phyloP scores from a whole-genome alignment of 1,284 basidiomycete species.

The Coniferiporia weirii region DNA sequence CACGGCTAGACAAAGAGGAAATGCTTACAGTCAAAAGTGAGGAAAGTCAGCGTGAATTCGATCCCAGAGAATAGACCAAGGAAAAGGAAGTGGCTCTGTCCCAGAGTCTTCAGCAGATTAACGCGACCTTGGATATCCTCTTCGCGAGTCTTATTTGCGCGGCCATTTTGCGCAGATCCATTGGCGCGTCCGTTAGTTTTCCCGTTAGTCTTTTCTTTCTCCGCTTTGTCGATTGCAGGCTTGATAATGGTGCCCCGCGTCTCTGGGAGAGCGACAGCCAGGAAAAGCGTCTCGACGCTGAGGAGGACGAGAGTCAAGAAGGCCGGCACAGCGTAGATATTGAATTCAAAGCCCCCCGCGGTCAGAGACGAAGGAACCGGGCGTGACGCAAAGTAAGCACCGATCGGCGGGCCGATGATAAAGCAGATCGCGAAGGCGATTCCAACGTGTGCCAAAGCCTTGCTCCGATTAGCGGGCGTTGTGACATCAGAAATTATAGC shows the following conservation, averaged over 20 bases:
- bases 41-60: conserved; percentile 88
- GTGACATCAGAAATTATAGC: conserved; percentile 89
- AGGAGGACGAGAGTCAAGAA: conserved; percentile 70
- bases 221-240: conserved; percentile 22
- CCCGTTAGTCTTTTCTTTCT: conserved; percentile 22
- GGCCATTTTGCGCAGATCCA: conserved; percentile 14
- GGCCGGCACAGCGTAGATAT: conserved; percentile 84
- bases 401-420: conserved; percentile 78
- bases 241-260: conserved; percentile 49
- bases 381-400: conserved; percentile 73
- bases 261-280: conserved; percentile 71
- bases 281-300: conserved; percentile 64
- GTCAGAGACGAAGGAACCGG: conserved; percentile 56
- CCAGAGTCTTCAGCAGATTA: conserved; percentile 47
- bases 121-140: conserved; percentile 47
- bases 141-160: conserved; percentile 20
- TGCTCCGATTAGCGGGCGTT: conserved; percentile 68
- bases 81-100: conserved; percentile 75
- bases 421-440: conserved; percentile 93
- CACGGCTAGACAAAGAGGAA: conserved; percentile 8
- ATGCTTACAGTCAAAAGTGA: conserved; percentile 77
- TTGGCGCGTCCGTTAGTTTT: conserved; percentile 21
- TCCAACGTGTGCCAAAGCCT: conserved; percentile 84
- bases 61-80: conserved; percentile 85
- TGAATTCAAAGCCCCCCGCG: conserved; percentile 62